phyloP scores from a whole-genome alignment of 2,329 filamentous ascomycete species.

The Knufia petricola region DNA sequence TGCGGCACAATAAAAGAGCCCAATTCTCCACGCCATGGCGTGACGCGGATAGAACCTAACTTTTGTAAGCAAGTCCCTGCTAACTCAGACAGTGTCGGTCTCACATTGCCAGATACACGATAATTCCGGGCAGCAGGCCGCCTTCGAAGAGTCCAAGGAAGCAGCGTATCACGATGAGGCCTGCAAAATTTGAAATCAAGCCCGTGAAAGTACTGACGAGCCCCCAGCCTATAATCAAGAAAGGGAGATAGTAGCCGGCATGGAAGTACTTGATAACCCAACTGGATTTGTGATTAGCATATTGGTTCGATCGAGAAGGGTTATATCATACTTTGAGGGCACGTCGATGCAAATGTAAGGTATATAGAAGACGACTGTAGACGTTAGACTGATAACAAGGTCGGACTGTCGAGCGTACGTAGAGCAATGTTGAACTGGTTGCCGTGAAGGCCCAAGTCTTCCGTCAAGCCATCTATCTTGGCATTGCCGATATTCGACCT shows the following conservation, averaged over 20 bases:
- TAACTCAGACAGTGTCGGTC: not conserved
- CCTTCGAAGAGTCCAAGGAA: conserved; percentile 56
- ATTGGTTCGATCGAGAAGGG: too few relatives aligned
- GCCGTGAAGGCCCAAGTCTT: conserved; percentile 34
- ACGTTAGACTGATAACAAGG: not conserved
- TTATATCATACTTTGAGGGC: conserved; percentile 5
- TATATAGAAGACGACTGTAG: conserved; percentile 12
- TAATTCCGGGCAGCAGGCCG: conserved; percentile 57
- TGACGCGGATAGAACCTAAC: conserved; percentile 46
- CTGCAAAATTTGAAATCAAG: conserved; percentile 28
- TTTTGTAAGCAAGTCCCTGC: not conserved
- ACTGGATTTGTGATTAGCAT: not conserved
- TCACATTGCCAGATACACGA: conserved; percentile 53
- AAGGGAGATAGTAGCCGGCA: conserved; percentile 11
- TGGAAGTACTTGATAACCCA: conserved; percentile 13
- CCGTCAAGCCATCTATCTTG: conserved; percentile 53
- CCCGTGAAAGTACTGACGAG: conserved; percentile 10
- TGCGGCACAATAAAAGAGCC: conserved; percentile 58
- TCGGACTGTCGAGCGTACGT: not conserved
- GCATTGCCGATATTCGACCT: conserved; percentile 67
- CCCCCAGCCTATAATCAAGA: conserved; percentile 12
- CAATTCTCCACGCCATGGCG: conserved; percentile 54
- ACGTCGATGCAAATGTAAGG: conserved; percentile 16
- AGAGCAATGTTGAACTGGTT: conserved; percentile 7
- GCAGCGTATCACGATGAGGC: conserved; percentile 53